Base-by-base conservation (phyloP, 1,284 basidiomycete species). In the Vanrija humicola region DNA sequence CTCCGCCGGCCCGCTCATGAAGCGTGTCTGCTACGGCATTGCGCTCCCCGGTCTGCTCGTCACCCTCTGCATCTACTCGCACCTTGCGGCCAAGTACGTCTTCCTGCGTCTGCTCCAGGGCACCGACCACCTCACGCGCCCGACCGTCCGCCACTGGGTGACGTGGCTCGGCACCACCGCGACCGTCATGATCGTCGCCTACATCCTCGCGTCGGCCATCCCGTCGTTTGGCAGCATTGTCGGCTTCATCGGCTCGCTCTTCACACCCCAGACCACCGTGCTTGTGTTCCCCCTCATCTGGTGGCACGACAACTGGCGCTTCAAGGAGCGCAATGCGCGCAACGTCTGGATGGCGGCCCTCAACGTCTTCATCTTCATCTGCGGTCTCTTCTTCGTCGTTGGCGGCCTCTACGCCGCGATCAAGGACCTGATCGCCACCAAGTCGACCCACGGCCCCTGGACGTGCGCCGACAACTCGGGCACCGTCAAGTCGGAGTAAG, bases 1-100 rank as follows among this genome's bases (percentile, higher is more conserved):
- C 0, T 66, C 65, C 5, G 72, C 74, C 28, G 75, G 76, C 38
- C 48, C 51, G 2, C 56, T 69, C 26, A 62, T 78, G 50, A 73
- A 77, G 64, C 48, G 44, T 16, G 51, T 70, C 48, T 61, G 52
- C 39, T 74, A 73, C 56, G 71, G 70, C 5, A 52, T 75, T 21
- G 68, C 70, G 6, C 23, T 74, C 3, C 68, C 66, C 1, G 67
- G 64, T 3, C 53, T 77, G 8, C 42, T 70, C 18, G 64, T 67
- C 21, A 56, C 19, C 6, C 14, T 21, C 5, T 14, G 10, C 29
- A 23, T 50, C 21, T 34, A 38, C 49, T 56, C 29, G 26, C 49
- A 56, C 38, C 58, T 71, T 48, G 65, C 67, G 9, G 65, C 67
- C 40, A 72, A 71, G 51, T 73, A 63, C 59, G 51, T 68, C 50